Evolutionary conservation across 2,329 filamentous ascomycete species (phyloP), one percentile per base, ranked within the genome.

Genomic region (Pseudogymnoascus sp.): DNA sequence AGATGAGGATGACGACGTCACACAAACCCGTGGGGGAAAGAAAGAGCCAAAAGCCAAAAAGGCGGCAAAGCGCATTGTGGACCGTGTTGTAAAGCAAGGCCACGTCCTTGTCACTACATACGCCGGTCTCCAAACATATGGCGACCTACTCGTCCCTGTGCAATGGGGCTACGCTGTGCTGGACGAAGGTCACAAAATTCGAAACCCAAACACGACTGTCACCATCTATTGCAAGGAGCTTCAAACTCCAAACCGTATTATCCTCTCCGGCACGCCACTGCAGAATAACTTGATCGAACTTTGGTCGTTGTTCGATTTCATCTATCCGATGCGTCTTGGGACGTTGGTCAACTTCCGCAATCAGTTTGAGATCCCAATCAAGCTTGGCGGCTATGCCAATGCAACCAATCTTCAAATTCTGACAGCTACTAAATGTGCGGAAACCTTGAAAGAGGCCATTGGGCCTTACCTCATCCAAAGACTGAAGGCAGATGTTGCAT

Each of bases 301-400:
- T 0, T 99, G 95, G 93, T 98, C 93, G 0, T 78, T 99, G 0
- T 98, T 99, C 72, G 96, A 99, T 73, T 99, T 99, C 72, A 89
- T 98, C 63, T 98, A 92, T 66, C 95, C 96, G 0, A 97, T 98
- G 91, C 89, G 93, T 12, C 78, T 99, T 5, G 96, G 95, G 0
- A 97, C 91, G 0, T 80, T 98, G 11, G 89, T 97, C 64, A 91
- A 90, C 67, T 99, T 99, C 73, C 86, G 92, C 53, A 88, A 88
- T 65, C 88, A 96, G 65, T 98, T 99, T 67, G 95, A 98, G 72
- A 89, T 96, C 38, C 95, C 95, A 0, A 99, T 99, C 73, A 89
- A 88, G 64, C 85, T 93, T 61, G 96, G 96, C 53, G 95, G 95
- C 4, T 98, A 98, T 75, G 92, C 93, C 6, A 97, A 96, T 74